Base-by-base conservation (phyloP, 2,329 filamentous ascomycete species). In the Ophiostoma quercus region DNA sequence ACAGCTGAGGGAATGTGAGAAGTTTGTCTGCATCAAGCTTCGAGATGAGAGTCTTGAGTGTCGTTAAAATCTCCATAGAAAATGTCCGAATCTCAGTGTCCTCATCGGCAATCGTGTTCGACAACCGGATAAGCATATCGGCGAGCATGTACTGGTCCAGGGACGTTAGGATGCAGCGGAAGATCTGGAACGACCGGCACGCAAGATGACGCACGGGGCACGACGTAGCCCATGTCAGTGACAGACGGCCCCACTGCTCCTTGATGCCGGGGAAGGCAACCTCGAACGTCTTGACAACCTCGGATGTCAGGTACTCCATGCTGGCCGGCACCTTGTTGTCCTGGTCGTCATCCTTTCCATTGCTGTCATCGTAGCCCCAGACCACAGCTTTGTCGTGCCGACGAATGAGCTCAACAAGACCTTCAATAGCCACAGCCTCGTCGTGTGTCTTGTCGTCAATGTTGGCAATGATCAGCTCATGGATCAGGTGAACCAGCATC, bases 401-500 rank as follows among this genome's bases (percentile, higher is more conserved):
- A 8, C 95, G 90, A 72, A 99, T 91, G 19, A 87, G 86, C 73
- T 97, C 94, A 60, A 97, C 91, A 69, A 98, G 87, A 71, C 92
- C 88, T 78, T 99, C 94, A 66, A 97, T 94, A 0, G 88, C 86
- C 72, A 92, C 92, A 68, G 88, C 88, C 2, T 82, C 79, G 1
- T 79, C 77, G 5, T 88, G 87, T 22, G 83, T 84, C 7, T 88
- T 85, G 66, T 92, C 88, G 70, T 96, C 91, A 71, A 96, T 88
- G 63, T 82, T 84, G 0, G 87, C 88, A 37, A 97, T 93, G 51
- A 99, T 92, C 7, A 98, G 84, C 78, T 98, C 95, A 75, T 99
- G 95, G 66, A 99, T 96, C 22, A 99, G 85, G 81, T 99, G 95
- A 1, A 99, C 94, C 19, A 99, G 86, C 94, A 99, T 97, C 79